Conservation (phyloP, 1,284 basidiomycete genomes). For the Ceratobasidium sp. region DNA sequence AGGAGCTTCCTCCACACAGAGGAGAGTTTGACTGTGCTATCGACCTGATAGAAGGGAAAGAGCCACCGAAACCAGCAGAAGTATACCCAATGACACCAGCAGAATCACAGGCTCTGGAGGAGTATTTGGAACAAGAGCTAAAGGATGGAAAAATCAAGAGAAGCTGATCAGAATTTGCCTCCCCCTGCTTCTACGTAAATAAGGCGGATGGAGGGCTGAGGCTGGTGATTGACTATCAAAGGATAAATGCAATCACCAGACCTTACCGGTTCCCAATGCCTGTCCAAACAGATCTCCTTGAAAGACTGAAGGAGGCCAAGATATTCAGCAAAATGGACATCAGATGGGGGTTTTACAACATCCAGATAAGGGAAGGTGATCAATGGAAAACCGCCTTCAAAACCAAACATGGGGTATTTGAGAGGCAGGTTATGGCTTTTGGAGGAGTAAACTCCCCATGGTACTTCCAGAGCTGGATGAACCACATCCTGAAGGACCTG, state of each 20-base stretch:
- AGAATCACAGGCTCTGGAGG: not conserved
- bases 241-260: conserved; percentile 25
- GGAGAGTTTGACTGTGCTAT: conserved; percentile 20
- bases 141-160: conserved; percentile 4
- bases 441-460: conserved; percentile 32
- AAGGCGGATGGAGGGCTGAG: conserved; percentile 4
- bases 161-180: not conserved
- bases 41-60: not conserved
- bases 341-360: conserved; percentile 35
- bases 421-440: conserved; percentile 43
- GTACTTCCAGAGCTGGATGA: conserved; percentile 21
- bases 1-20: conserved; percentile 21
- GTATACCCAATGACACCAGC: not conserved
- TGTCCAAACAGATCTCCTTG: not conserved
- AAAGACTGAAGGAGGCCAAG: conserved; percentile 31
- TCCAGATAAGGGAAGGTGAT: conserved; percentile 40
- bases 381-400: conserved; percentile 47
- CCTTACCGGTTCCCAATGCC: conserved; percentile 22
- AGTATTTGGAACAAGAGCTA: conserved; percentile 23
- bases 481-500: conserved; percentile 24
- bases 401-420: conserved; percentile 29
- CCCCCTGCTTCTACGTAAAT: conserved; percentile 29
- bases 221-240: conserved; percentile 8
- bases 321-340: conserved; percentile 42
- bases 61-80: conserved; percentile 7